Evolutionary conservation across 495 filamentous ascomycete genomes (phyloP).

Genomic region (Penicillium herquei): DNA sequence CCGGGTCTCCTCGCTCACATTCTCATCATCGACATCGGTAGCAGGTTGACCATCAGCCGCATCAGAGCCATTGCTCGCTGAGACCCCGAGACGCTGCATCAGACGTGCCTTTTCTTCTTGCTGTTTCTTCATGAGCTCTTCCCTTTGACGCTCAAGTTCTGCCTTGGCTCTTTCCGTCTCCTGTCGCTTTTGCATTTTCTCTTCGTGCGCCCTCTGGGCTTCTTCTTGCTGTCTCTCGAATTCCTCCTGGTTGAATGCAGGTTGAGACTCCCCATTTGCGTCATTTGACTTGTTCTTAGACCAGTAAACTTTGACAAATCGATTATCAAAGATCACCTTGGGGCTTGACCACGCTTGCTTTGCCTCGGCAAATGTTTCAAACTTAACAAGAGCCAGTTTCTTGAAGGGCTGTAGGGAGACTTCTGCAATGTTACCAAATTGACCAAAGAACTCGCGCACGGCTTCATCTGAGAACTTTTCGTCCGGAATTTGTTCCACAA

Average conservation of each 20-base stretch:
- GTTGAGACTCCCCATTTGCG: slow-evolving; percentile 28
- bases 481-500: slow-evolving; percentile 90
- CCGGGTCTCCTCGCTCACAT: slow-evolving; percentile 58
- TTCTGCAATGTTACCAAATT: slow-evolving; percentile 75
- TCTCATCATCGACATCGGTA: slow-evolving; percentile 41
- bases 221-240: slow-evolving; percentile 74
- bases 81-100: slow-evolving; percentile 57
- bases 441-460: slow-evolving; percentile 78
- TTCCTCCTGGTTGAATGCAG: slow-evolving; percentile 71
- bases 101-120: slow-evolving; percentile 74
- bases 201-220: slow-evolving; percentile 75
- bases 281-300: slow-evolving; percentile 61
- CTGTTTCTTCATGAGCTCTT: slow-evolving; percentile 71
- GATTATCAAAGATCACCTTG: slow-evolving; percentile 93
- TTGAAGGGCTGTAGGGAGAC: slow-evolving; percentile 76
- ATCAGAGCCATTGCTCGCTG: slow-evolving; percentile 28
- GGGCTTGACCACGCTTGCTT: slow-evolving; percentile 84
- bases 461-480: slow-evolving; percentile 74
- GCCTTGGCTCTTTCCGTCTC: slow-evolving; percentile 69
- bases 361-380: slow-evolving; percentile 67
- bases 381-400: slow-evolving; percentile 79
- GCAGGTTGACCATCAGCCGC: slow-evolving; percentile 13
- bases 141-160: slow-evolving; percentile 72
- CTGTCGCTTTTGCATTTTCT: slow-evolving; percentile 68
- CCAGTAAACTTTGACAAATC: slow-evolving; percentile 99